phyloP scores from a whole-genome alignment of 2,329 filamentous ascomycete species.

The Colletotrichum sp. region DNA sequence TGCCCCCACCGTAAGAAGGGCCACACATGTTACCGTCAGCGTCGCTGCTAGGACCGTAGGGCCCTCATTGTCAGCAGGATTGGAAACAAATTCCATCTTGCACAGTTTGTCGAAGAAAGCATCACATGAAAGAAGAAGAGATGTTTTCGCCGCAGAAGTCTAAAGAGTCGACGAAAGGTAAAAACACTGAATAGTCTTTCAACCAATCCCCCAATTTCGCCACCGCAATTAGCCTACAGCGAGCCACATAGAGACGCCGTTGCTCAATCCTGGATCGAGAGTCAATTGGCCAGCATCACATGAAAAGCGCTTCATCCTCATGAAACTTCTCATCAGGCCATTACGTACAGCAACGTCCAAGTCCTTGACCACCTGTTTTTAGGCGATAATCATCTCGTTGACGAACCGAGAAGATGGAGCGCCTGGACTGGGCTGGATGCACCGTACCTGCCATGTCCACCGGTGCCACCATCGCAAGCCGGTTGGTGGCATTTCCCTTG shows the following conservation, averaged over 20 bases:
- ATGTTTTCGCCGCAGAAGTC: conserved; percentile 14
- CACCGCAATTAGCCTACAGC: neutral
- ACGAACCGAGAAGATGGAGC: neutral
- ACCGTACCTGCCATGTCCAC: neutral
- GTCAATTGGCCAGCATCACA: neutral
- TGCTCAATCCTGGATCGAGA: neutral
- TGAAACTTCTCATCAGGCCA: neutral
- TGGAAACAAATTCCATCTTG: conserved; percentile 23
- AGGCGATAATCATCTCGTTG: neutral
- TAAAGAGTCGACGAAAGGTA: conserved; percentile 23
- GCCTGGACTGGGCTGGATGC: neutral
- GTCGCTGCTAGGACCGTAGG: conserved; percentile 44
- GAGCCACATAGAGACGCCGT: neutral
- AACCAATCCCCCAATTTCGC: neutral
- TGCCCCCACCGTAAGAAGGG: conserved; percentile 41
- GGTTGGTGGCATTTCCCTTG: neutral
- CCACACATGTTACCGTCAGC: conserved; percentile 38
- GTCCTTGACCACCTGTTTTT: neutral
- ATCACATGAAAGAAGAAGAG: conserved; percentile 28
- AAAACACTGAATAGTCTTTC: neutral
- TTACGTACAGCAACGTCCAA: neutral
- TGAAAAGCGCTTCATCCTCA: neutral
- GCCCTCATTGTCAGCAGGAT: conserved; percentile 39
- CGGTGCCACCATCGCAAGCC: neutral
- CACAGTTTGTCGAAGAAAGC: neutral